Percentiles rank a stretch among this genome's conserved stretches.
Conservation (phyloP, 768 basidiomycete species). For the Pulveroboletus sp. region DNA sequence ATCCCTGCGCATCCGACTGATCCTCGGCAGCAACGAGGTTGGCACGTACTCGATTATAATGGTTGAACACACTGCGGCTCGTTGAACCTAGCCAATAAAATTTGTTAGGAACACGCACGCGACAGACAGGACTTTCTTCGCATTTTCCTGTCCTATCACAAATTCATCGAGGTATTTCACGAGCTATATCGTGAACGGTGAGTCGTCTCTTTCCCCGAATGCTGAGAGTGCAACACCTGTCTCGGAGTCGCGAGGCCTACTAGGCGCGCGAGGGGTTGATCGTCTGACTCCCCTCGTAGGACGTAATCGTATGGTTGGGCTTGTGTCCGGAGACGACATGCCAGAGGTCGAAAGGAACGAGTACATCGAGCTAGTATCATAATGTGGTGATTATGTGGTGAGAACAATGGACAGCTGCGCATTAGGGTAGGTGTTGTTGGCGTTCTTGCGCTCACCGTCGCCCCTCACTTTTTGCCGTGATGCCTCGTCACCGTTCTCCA, state of each 20-base stretch:
- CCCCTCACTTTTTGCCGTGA: conserved; percentile 17
- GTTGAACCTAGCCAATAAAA: conserved; percentile 1
- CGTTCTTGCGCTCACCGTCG: background rate
- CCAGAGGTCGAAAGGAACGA: conserved; percentile 25
- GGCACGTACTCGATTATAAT: conserved; percentile 83
- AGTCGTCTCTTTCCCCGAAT: conserved; percentile 3
- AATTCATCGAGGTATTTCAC: conserved; percentile 84
- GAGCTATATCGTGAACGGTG: conserved; percentile 43
- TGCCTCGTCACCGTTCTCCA: conserved; percentile 46
- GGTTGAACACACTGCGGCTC: conserved; percentile 77
- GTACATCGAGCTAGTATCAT: conserved; percentile 26
- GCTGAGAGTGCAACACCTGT: conserved; percentile 34
- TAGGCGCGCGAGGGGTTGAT: conserved; percentile 33
- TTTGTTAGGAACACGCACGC: conserved; percentile 57
- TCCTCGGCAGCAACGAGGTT: conserved; percentile 52
- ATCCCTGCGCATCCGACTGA: conserved; percentile 25
- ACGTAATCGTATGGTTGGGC: conserved; percentile 43
- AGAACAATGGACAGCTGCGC: conserved; percentile 1
- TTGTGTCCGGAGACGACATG: conserved; percentile 51
- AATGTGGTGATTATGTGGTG: background rate
- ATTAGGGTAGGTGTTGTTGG: background rate
- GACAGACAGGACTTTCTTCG: conserved; percentile 91
- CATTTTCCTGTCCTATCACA: conserved; percentile 85
- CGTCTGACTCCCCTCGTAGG: conserved; percentile 29
- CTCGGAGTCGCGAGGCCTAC: conserved; percentile 56